phyloP scores from a whole-genome alignment of 2,329 filamentous ascomycete species.

The Fusarium nematophilum region DNA sequence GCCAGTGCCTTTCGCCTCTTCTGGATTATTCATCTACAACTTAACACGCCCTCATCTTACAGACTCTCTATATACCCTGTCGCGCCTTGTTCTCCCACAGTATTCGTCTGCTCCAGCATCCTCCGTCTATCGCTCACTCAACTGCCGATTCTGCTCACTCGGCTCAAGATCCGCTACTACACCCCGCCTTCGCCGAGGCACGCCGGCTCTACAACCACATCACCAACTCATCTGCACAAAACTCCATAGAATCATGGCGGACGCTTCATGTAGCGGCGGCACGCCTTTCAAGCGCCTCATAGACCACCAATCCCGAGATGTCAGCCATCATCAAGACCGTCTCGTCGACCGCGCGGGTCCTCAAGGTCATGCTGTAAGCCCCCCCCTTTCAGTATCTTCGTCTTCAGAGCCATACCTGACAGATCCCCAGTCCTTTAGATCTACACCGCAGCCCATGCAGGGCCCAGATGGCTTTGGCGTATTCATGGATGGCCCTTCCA shows the following conservation, averaged over 20 bases:
- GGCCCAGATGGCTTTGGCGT: conserved; percentile 49
- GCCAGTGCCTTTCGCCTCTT: conserved; percentile 31
- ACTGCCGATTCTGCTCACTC: not conserved
- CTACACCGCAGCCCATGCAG: conserved; percentile 43
- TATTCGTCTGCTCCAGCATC: not conserved
- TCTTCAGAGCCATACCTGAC: not conserved
- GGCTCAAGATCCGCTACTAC: not conserved
- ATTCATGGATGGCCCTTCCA: conserved; percentile 48
- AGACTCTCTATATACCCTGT: not conserved
- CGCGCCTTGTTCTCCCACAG: not conserved
- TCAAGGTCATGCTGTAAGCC: conserved; percentile 47
- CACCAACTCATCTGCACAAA: not conserved
- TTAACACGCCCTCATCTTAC: conserved; percentile 1
- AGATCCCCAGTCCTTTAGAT: conserved; percentile 49
- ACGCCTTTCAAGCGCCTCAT: conserved; percentile 57
- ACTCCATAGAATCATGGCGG: conserved; percentile 48
- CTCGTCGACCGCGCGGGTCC: conserved; percentile 46
- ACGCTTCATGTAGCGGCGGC: conserved; percentile 55
- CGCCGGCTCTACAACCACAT: conserved; percentile 5
- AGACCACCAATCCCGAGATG: conserved; percentile 56
- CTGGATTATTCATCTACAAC: conserved; percentile 32
- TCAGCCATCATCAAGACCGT: conserved; percentile 56
- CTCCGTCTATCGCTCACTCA: not conserved
- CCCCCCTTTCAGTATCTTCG: not conserved
- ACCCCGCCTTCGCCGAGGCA: conserved; percentile 34